Conservation (phyloP, 768 basidiomycete species). For the Boletus barrowsii region DNA sequence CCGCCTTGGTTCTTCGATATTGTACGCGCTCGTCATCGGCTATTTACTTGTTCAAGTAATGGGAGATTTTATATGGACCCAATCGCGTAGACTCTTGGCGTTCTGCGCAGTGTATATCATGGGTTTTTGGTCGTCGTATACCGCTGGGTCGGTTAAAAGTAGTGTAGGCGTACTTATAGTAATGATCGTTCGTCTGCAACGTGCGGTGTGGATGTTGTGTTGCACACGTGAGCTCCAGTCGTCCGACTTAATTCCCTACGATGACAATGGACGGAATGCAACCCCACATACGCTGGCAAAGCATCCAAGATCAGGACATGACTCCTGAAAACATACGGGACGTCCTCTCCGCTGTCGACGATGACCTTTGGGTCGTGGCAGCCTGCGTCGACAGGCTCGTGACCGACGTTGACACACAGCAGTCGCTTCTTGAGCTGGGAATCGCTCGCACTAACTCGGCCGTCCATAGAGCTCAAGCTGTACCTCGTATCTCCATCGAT, state of each 20-base stretch:
- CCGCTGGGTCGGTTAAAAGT: slow-evolving; percentile 27
- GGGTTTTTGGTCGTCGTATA: slow-evolving; percentile 30
- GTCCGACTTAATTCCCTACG: no score
- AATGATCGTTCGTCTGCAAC: no score
- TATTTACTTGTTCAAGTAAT: slow-evolving; percentile 19
- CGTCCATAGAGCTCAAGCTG: slow-evolving; percentile 44
- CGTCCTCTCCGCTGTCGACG: slow-evolving; percentile 47
- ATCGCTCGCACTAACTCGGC: slow-evolving; percentile 55
- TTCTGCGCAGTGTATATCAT: slow-evolving; percentile 7
- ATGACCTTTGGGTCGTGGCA: slow-evolving; percentile 78
- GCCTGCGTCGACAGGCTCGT: slow-evolving; percentile 68
- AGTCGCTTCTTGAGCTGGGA: slow-evolving; percentile 59
- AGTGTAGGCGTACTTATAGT: slow-evolving; percentile 15
- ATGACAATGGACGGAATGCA: slow-evolving; percentile 37
- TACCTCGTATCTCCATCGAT: slow-evolving; percentile 24
- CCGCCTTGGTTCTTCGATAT: not conserved
- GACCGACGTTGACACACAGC: slow-evolving; percentile 54
- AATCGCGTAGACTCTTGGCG: slow-evolving; percentile 3
- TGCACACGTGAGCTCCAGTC: not conserved
- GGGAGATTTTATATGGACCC: slow-evolving; percentile 14
- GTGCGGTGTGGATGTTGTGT: no score
- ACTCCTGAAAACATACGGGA: slow-evolving; percentile 46
- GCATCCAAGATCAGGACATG: slow-evolving; percentile 55
- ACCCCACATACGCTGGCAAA: slow-evolving; percentile 52
- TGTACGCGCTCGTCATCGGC: slow-evolving; percentile 1